A percentile compares a stretch with the other conserved stretches of the same genome.
Evolutionary conservation across 306 rosid species (phyloP).

Genomic region (Chamaecrista fasciculata): DNA sequence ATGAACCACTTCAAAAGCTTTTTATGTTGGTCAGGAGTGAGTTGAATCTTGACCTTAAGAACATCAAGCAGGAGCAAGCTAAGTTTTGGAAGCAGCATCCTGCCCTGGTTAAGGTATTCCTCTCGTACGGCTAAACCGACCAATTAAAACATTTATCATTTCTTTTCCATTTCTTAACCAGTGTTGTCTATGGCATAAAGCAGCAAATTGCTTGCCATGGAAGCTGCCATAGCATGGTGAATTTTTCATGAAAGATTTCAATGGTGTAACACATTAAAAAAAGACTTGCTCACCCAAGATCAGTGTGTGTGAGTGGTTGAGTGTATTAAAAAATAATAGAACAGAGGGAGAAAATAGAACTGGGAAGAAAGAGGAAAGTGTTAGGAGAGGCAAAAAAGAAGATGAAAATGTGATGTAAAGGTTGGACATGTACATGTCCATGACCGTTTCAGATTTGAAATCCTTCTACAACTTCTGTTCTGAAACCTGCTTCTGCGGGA

Average conservation of each 20-base stretch:
- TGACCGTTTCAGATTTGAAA: neutral
- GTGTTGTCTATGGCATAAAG: neutral
- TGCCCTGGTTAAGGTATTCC: conserved; percentile 80
- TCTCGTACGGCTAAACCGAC: conserved; percentile 6
- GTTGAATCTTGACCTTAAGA: conserved; percentile 94
- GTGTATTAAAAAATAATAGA: neutral
- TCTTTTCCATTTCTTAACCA: conserved; percentile 18
- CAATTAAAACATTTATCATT: neutral
- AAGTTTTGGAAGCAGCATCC: conserved; percentile 99
- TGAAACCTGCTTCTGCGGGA: neutral
- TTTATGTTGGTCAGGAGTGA: conserved; percentile 93
- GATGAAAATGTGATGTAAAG: neutral
- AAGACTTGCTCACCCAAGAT: neutral
- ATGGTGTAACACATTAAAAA: neutral
- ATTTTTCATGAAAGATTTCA: neutral
- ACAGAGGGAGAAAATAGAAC: neutral
- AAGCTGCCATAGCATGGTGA: neutral
- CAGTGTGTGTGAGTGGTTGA: neutral
- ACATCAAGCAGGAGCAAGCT: conserved; percentile 95
- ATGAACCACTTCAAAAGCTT: conserved; percentile 90
- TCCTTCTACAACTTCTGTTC: neutral
- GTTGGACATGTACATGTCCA: neutral
- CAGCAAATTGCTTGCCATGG: neutral
- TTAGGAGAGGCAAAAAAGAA: neutral
- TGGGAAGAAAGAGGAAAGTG: neutral